A percentile compares a stretch with the other conserved stretches of the same genome.
Evolutionary conservation across 2,329 filamentous ascomycete genomes (phyloP).

Genomic region (Fusarium sp.): DNA sequence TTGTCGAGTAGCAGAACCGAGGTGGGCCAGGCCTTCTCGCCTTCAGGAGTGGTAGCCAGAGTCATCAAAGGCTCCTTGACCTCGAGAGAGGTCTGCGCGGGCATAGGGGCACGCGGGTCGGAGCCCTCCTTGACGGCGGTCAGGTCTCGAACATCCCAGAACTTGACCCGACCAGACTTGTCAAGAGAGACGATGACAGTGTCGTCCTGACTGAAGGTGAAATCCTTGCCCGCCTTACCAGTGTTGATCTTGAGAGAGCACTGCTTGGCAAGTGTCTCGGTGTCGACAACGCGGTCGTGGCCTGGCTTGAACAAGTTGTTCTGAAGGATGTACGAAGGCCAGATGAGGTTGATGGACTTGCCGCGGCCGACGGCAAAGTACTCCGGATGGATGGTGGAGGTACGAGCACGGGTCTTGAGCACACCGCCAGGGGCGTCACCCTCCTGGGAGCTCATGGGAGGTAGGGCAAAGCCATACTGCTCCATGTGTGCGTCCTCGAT

Average conservation of each 20-base stretch:
- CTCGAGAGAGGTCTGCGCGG: conserved; percentile 72
- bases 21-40: conserved; percentile 96
- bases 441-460: conserved; percentile 85
- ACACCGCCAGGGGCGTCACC: conserved; percentile 92
- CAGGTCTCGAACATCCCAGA: conserved; percentile 94
- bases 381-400: conserved; percentile 87
- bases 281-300: conserved; percentile 79
- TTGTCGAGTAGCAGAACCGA: conserved; percentile 97
- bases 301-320: conserved; percentile 72
- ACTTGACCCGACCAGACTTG: conserved; percentile 95
- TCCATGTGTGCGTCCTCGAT: conserved; percentile 83
- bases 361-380: conserved; percentile 96
- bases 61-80: conserved; percentile 88
- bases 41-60: conserved; percentile 84
- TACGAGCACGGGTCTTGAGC: conserved; percentile 93
- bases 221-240: conserved; percentile 98
- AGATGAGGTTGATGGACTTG: conserved; percentile 93
- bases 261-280: conserved; percentile 86
- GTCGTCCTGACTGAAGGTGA: conserved; percentile 97
- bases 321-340: conserved; percentile 71
- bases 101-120: conserved; percentile 62
- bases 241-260: conserved; percentile 94
- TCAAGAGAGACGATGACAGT: conserved; percentile 93
- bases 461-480: conserved; percentile 87
- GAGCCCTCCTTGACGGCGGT: conserved; percentile 65